Base-by-base conservation (phyloP, 768 basidiomycete genomes). In the Tricholoma sp. region DNA sequence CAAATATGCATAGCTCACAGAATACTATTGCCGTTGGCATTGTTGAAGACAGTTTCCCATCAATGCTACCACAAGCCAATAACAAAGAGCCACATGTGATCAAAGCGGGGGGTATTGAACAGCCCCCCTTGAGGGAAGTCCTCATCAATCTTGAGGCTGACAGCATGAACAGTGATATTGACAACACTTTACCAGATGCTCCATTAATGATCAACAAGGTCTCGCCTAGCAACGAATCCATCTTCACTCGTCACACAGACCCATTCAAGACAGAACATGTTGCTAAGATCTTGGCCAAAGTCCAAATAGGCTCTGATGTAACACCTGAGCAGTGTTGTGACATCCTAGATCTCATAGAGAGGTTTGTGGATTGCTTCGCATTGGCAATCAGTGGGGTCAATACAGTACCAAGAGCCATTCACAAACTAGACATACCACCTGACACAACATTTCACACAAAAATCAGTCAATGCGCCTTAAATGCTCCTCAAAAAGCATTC, bases 281-380 rank as follows among this genome's bases (percentile, higher is more conserved):
- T 0, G 51, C 34, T 0, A 56, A 65, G 11, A 57, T 73, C 0
- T 17, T 67, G 15, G 24, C 17, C 10, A 50, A 63, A 47, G 60
- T 71, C 9, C 50, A 42, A 0, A 62, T 74, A 2, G 74, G 74
- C 0, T 6, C 12, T 0, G 73, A 78, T 50, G 47, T 79, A 0
- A 61, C 64, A 0, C 37, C 37, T 39, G 13, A 39, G 12, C 37
- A 39, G 37, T 11, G 13, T 39, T 15, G 12, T 39, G 13, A 39
- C 12, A 13, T 39, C 37, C 37, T 39, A 15, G 37, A 39, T 39
- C 37, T 39, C 12, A 15, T 39, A 15, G 37, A 39, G 0, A 55
- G 70, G 48, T 76, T 65, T 51, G 73, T 77, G 0, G 75, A 78
- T 57, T 60, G 67, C 28, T 80, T 76, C 53, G 73, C 74, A 5